Evolutionary conservation across 805 yeast species (phyloP), one percentile per base, ranked within the genome.

Genomic region (Kluyveromyces lactis): DNA sequence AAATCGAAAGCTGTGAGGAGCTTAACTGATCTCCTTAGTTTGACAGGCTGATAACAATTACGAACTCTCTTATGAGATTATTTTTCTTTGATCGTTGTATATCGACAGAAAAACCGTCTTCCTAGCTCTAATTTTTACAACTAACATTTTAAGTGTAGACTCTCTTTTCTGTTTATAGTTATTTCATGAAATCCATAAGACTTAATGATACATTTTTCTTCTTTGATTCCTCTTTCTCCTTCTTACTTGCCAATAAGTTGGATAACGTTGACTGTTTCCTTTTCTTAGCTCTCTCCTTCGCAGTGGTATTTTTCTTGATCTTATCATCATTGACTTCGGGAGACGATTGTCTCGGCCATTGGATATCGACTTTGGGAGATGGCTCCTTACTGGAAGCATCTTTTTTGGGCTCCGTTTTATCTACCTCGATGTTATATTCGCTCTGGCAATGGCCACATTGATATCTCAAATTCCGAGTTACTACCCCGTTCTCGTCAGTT

Each of bases 131-230:
- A 9, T 6, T 21, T 21, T 9, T 21, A 21, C n/a, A n/a, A n/a
- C 8, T 21, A 6, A 21, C 6, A 21, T 21, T 21, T 21, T 21
- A 21, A 9, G 24, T 21, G n/a, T 7, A 27, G 30, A 27, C 30
- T 27, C 9, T 21, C 24, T 21, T 21, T 21, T 6, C 8, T 32
- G 15, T 28, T 8, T 28, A 16, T 40, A n/a, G 16, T 39, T 27
- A 51, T 38, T 57, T 62, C 73, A 75, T 66, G 47, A 75, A 73
- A 40, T 71, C 76, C 60, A 69, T 71, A 28, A 77, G 56, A 47
- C 70, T 69, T 19, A 76, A 55, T 1, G 72, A 50, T 11, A 56
- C 41, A n/a, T 56, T 55, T 10, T 53, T 51, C 26, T 50, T 53
- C 26, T 51, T 58, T 11, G 30, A 27, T 39, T 54, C 56, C 43